Conservation (phyloP, 345 rosid species). For the Isatis tinctoria region DNA sequence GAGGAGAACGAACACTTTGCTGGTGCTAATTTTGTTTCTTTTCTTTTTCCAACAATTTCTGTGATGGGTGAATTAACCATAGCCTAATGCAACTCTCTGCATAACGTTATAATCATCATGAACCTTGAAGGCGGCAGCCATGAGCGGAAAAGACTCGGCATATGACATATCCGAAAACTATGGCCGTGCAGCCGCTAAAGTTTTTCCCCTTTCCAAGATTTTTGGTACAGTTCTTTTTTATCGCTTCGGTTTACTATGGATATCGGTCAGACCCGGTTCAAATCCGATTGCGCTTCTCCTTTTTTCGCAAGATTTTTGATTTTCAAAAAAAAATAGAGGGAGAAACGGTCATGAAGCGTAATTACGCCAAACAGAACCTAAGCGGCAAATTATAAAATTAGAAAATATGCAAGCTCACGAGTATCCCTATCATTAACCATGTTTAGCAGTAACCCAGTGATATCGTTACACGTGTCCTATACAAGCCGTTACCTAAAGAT, state of each 20-base stretch:
- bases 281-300: background rate
- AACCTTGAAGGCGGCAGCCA: constrained; percentile 30
- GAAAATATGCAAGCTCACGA: constrained; percentile 10
- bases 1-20: no score
- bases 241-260: constrained; percentile 4
- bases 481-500: constrained; percentile 17
- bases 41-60: no score
- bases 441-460: constrained; percentile 21
- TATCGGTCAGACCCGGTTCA: constrained; percentile 1
- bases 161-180: constrained; percentile 27
- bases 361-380: constrained; percentile 3
- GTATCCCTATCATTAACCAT: constrained; percentile 5
- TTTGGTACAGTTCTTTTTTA: constrained; percentile 9
- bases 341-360: constrained; percentile 14
- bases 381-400: constrained; percentile 35
- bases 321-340: constrained; percentile 1
- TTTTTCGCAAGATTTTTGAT: background rate
- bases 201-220: background rate
- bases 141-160: constrained; percentile 32
- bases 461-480: constrained; percentile 19
- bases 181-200: constrained; percentile 31
- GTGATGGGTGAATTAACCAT: no score
- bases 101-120: no score
- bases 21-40: no score
- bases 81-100: no score